Evolutionary conservation across 2,329 filamentous ascomycete genomes (phyloP).

Genomic region (Rosellinia necatrix): DNA sequence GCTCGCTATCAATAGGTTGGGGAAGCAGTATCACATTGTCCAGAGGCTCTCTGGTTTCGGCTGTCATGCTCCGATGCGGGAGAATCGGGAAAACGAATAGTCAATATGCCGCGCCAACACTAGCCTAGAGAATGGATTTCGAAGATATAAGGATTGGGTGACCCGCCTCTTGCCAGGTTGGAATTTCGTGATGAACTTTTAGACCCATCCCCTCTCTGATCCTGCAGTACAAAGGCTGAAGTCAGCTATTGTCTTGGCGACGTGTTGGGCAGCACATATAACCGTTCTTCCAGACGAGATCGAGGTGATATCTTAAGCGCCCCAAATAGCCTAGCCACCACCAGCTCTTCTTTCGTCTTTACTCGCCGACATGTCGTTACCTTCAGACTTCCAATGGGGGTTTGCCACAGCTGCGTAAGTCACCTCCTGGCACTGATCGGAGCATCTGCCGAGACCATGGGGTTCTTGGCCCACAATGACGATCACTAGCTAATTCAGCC

Average conservation of each 20-base stretch:
- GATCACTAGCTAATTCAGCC: conserved; percentile 20
- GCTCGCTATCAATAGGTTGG: conserved; percentile 33
- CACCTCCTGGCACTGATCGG: background rate
- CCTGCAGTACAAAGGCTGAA: conserved; percentile 13
- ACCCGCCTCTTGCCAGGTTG: conserved; percentile 12
- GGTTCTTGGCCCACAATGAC: background rate
- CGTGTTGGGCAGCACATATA: conserved; percentile 29
- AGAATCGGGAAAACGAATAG: conserved; percentile 44
- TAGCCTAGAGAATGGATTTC: background rate
- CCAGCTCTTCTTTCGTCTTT: conserved; percentile 25
- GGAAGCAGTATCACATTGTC: conserved; percentile 34
- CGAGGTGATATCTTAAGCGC: conserved; percentile 28
- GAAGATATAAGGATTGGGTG: conserved; percentile 20
- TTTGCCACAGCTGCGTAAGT: conserved; percentile 77
- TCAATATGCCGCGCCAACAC: conserved; percentile 3
- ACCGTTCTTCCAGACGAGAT: conserved; percentile 39
- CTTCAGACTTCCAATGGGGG: conserved; percentile 76
- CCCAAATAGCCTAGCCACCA: conserved; percentile 27
- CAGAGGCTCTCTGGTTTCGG: conserved; percentile 47
- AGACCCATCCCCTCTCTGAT: conserved; percentile 16
- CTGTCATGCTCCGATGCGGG: conserved; percentile 57
- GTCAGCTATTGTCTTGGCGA: conserved; percentile 32
- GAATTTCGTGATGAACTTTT: conserved; percentile 11
- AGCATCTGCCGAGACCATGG: background rate
- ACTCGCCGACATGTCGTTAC: conserved; percentile 57